Conservation (phyloP, 1,284 basidiomycete genomes). For the Ceratobasidium sp. region DNA sequence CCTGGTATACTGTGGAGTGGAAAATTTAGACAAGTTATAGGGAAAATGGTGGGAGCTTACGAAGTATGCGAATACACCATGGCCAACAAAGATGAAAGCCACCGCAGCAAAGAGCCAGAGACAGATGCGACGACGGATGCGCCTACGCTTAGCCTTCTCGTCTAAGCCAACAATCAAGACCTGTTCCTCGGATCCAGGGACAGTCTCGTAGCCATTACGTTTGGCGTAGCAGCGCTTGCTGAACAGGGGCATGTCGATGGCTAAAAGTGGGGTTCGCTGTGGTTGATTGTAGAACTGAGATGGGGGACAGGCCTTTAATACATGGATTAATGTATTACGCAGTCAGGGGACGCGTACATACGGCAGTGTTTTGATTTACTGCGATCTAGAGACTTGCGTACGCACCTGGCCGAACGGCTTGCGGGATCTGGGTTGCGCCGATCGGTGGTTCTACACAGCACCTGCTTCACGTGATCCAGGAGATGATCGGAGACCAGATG, state of each 20-base stretch:
- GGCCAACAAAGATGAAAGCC: slow-evolving; percentile 10
- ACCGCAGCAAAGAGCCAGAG: slow-evolving; percentile 12
- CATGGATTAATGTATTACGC: neutral
- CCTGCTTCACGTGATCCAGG: neutral
- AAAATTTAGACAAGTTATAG: neutral
- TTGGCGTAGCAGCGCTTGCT: slow-evolving; percentile 5
- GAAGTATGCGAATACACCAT: slow-evolving; percentile 15
- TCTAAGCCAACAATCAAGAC: slow-evolving; percentile 9
- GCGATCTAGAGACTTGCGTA: slow-evolving; percentile 26
- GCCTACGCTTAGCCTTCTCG: slow-evolving; percentile 6
- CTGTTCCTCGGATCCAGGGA: slow-evolving; percentile 3
- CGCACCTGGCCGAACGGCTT: slow-evolving; percentile 5
- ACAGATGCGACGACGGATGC: slow-evolving; percentile 9
- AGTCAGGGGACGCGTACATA: neutral
- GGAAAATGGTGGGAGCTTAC: neutral
- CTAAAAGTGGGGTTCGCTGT: neutral
- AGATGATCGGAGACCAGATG: neutral
- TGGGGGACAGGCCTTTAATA: neutral
- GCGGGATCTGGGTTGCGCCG: slow-evolving; percentile 26
- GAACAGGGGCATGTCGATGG: neutral
- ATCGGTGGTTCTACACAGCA: neutral
- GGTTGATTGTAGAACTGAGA: neutral
- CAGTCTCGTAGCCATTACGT: neutral
- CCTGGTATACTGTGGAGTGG: neutral
- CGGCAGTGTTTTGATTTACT: neutral